Evolutionary conservation across 2,329 filamentous ascomycete genomes (phyloP).

Genomic region (Fusarium subglutinans): DNA sequence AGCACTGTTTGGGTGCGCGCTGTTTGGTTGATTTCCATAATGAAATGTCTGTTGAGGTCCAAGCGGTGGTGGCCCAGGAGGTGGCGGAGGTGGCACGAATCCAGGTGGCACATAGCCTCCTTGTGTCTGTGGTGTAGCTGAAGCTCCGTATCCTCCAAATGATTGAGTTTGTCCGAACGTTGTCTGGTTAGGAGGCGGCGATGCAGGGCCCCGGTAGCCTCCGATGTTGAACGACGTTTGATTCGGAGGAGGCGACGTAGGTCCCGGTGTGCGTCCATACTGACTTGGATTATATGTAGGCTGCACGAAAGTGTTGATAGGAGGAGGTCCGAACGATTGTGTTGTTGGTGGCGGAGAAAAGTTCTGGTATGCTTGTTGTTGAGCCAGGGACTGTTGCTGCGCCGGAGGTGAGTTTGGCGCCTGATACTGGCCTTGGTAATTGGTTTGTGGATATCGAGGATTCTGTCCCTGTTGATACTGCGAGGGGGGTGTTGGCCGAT

Average conservation of each 20-base stretch:
- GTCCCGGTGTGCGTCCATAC: slow-evolving; percentile 66
- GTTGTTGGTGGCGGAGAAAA: slow-evolving; percentile 46
- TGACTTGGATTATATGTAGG: slow-evolving; percentile 67
- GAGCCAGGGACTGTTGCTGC: slow-evolving; percentile 52
- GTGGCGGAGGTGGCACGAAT: slow-evolving; percentile 71
- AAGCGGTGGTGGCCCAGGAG: slow-evolving; percentile 69
- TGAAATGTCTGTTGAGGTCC: slow-evolving; percentile 71
- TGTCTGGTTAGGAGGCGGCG: slow-evolving; percentile 68
- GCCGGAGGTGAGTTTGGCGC: slow-evolving; percentile 59
- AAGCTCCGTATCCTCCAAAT: slow-evolving; percentile 50
- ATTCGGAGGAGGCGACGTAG: slow-evolving; percentile 70
- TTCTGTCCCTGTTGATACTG: slow-evolving; percentile 44
- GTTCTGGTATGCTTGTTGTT: slow-evolving; percentile 56
- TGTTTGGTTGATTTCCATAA: slow-evolving; percentile 51
- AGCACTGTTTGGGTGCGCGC: slow-evolving; percentile 41
- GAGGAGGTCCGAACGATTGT: slow-evolving; percentile 48
- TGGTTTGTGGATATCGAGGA: slow-evolving; percentile 63
- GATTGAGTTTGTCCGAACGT: slow-evolving; percentile 55
- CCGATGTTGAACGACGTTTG: slow-evolving; percentile 61
- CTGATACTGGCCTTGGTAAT: slow-evolving; percentile 67
- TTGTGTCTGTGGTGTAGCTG: slow-evolving; percentile 54
- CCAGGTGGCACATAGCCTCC: slow-evolving; percentile 61
- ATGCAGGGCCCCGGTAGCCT: slow-evolving; percentile 55
- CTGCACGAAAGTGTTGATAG: slow-evolving; percentile 57
- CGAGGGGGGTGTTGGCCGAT: slow-evolving; percentile 24